Conservation (phyloP, 2,329 filamentous ascomycete species). For the Calonectria hongkongensis region DNA sequence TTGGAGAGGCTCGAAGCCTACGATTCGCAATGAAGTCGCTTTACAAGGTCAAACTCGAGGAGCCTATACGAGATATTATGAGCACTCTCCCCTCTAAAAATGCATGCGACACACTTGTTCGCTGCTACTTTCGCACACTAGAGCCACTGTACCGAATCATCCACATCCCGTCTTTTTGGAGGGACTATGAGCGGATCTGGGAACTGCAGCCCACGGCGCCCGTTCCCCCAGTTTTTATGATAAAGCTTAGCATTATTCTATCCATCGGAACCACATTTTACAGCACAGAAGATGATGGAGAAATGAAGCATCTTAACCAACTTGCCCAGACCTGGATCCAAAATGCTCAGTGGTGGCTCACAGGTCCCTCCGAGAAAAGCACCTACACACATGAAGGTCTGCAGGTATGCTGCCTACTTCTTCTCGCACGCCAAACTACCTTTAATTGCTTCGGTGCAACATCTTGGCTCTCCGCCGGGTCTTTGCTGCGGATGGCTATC, state of each 20-base stretch:
- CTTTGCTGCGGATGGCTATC: conserved; percentile 51
- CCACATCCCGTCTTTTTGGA: conserved; percentile 51
- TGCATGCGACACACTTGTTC: conserved; percentile 49
- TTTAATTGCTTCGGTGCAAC: conserved; percentile 53
- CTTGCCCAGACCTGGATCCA: conserved; percentile 53
- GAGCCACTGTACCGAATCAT: conserved; percentile 54
- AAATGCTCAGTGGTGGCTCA: conserved; percentile 55
- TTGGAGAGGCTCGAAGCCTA: conserved; percentile 49
- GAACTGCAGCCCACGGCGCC: conserved; percentile 26
- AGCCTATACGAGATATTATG: conserved; percentile 45
- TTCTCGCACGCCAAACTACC: conserved; percentile 52
- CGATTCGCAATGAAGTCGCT: conserved; percentile 47
- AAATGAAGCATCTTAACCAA: conserved; percentile 40
- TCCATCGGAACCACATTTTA: conserved; percentile 52
- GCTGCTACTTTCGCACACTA: conserved; percentile 52
- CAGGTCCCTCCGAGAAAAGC: conserved; percentile 50
- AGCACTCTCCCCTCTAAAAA: conserved; percentile 45
- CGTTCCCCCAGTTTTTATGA: conserved; percentile 44
- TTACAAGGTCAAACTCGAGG: conserved; percentile 42
- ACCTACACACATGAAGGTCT: conserved; percentile 53
- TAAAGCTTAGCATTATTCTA: conserved; percentile 49
- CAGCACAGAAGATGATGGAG: conserved; percentile 37
- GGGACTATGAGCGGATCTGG: conserved; percentile 51
- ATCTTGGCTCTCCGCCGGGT: conserved; percentile 53
- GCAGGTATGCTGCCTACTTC: conserved; percentile 51